Evolutionary conservation across 805 yeast species (phyloP), one percentile per base, ranked within the genome.

Genomic region (Cyberlindnera xylosilytica): DNA sequence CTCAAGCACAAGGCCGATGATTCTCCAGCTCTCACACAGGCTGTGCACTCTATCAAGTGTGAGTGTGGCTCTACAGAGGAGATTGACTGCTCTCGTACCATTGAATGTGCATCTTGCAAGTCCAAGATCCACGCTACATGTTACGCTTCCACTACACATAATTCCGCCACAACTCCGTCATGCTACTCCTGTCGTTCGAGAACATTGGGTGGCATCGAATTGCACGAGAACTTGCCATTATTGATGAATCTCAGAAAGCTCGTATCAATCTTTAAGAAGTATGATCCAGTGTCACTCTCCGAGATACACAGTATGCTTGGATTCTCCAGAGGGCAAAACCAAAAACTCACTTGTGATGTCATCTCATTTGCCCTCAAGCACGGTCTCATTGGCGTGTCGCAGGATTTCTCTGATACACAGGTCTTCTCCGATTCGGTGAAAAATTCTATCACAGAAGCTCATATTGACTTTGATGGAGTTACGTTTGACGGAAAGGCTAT

Each of bases 191-290:
- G 71, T 41, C 44, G 61, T 19, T 44, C 50, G 20, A 49, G 47
- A 9, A 23, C 56, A 18, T 29, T 49, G 4, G 49, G 57, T 4
- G 51, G 41, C 3, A 16, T 56, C 17, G 29, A 38, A 3, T 32
- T 52, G 1, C 47, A 56, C 24, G 20, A 44, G 2, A 51, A 56
- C 19, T 51, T 66, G 33, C 39, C 50, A 20, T 51, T 61, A 13
- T 45, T 72, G 24, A 58, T 69, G 63, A 57, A 65, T 39, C 32
- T 61, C 3, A 62, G 78, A 45, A 65, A 61, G 39, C 47, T 66
- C 16, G 66, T 56, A 52, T 52, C 61, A 3, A 34, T 48, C 56
- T 11, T 36, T 65, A 15, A 46, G 10, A 10, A 22, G 24, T 22
- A 8, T 22, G 24, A 22, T 22, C 24, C 24, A 22, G 24, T 22